phyloP scores from a whole-genome alignment of 345 rosid species.

The Dimocarpus longan region DNA sequence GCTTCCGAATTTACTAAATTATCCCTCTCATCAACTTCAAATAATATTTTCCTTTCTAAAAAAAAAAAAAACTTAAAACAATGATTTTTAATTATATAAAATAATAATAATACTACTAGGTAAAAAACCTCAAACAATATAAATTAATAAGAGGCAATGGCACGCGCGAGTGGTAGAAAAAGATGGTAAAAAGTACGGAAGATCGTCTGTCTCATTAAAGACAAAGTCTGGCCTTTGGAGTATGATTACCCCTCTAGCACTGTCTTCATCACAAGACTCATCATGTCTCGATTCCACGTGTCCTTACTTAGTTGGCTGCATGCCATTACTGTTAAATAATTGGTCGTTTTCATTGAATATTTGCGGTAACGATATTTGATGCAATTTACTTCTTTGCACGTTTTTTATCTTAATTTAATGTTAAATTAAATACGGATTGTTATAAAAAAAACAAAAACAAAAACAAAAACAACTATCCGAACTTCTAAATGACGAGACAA shows the following conservation, averaged over 20 bases:
- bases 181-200: neutral
- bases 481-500: no score
- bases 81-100: neutral
- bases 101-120: neutral
- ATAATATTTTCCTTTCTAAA: no score
- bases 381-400: no score
- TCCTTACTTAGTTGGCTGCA: neutral
- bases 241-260: neutral
- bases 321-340: no score
- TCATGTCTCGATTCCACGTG: neutral
- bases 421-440: no score
- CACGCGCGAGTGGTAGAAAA: conserved; percentile 1
- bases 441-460: no score
- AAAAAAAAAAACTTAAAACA: no score
- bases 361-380: no score
- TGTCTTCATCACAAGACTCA: neutral
- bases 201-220: neutral
- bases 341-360: no score
- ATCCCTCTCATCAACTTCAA: neutral
- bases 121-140: neutral
- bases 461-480: no score
- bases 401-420: no score
- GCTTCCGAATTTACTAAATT: neutral
- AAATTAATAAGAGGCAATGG: neutral
- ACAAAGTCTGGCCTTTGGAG: neutral